Evolutionary conservation across 495 filamentous ascomycete species (phyloP).

Genomic region (Tuber microsphaerosporum): DNA sequence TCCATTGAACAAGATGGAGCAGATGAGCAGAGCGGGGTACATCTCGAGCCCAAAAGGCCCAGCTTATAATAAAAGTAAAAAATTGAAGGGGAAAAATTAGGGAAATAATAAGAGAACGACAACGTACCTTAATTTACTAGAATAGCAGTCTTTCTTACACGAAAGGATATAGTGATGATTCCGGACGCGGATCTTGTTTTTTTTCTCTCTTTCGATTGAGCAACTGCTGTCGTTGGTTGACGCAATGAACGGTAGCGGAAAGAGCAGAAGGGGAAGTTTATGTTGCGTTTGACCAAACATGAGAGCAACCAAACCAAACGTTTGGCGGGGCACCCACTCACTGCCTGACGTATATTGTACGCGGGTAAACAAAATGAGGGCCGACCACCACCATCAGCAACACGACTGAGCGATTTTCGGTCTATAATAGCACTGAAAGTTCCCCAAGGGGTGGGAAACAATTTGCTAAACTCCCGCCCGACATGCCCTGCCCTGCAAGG

Average conservation of each 20-base stretch:
- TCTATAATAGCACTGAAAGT: background rate
- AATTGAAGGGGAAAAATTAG: background rate
- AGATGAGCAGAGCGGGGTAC: background rate
- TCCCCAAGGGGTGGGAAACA: background rate
- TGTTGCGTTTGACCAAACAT: background rate
- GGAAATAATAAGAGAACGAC: background rate
- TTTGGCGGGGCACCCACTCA: background rate
- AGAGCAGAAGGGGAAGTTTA: background rate
- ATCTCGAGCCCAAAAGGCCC: background rate
- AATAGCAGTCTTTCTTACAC: background rate
- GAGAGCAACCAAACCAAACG: background rate
- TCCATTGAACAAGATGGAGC: background rate
- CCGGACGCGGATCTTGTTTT: background rate
- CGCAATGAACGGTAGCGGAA: background rate
- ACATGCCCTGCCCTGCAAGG: background rate
- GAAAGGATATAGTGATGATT: background rate
- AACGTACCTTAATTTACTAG: background rate
- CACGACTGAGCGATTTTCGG: background rate
- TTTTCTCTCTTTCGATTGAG: background rate
- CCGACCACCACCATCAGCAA: background rate
- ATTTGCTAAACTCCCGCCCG: background rate
- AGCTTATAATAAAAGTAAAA: background rate
- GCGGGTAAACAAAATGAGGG: conserved; percentile 5
- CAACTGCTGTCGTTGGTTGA: background rate
- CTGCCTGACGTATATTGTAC: background rate